Percentiles rank a stretch among this genome's conserved stretches.
phyloP scores from a whole-genome alignment of 805 yeast species.

The Maudiozyma bulderi region DNA sequence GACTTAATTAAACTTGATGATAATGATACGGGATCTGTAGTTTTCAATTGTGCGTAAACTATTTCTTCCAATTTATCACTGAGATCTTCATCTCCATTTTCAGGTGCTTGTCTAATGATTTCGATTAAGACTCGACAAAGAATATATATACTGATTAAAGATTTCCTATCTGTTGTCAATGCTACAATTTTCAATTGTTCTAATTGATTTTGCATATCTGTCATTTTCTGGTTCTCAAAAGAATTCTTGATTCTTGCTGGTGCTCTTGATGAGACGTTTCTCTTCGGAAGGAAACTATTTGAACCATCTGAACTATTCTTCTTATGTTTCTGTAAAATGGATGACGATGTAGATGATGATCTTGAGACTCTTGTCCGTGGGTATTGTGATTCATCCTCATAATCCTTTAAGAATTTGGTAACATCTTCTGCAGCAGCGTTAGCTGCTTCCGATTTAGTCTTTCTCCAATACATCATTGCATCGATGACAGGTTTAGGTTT shows the following conservation, averaged over 20 bases:
- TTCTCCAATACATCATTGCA: conserved; percentile 97
- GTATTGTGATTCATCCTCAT: conserved; percentile 18
- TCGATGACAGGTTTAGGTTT: conserved; percentile 95
- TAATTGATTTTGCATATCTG: conserved; percentile 29
- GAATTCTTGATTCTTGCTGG: conserved; percentile 17
- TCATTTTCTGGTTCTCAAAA: conserved; percentile 53
- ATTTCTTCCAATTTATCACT: conserved; percentile 84
- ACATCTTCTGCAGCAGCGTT: conserved; percentile 48
- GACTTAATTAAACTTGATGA: conserved; percentile 67
- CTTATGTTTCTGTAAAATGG: not conserved
- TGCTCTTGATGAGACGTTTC: conserved; percentile 43
- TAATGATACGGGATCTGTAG: conserved; percentile 69
- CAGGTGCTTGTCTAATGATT: conserved; percentile 80
- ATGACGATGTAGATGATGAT: conserved; percentile 2
- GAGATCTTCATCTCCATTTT: conserved; percentile 64
- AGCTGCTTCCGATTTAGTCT: conserved; percentile 82
- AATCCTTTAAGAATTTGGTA: conserved; percentile 34
- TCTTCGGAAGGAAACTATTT: conserved; percentile 31
- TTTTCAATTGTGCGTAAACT: conserved; percentile 78
- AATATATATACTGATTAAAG: conserved; percentile 77
- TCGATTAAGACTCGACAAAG: conserved; percentile 87
- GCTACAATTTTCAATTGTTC: conserved; percentile 51
- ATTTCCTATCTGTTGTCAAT: conserved; percentile 77
- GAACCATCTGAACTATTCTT: not conserved
- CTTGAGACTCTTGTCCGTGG: not conserved